Evolutionary conservation across 2,329 filamentous ascomycete species (phyloP).

Genomic region (Dactylella cylindrospora): DNA sequence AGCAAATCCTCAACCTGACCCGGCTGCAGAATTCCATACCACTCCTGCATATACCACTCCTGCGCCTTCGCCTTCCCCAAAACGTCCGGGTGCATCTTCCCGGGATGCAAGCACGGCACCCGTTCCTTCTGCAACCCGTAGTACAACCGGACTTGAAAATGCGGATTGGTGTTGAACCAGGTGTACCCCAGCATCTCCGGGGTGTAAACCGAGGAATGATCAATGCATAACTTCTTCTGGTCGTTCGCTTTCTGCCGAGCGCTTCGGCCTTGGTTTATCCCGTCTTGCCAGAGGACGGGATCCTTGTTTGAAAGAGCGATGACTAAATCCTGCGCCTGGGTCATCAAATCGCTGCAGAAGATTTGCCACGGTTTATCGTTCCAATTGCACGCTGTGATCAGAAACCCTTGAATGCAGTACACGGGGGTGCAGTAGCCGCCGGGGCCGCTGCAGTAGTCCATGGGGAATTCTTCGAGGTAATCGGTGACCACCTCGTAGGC

Average conservation of each 20-base stretch:
- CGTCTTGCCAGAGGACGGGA: conserved; percentile 3
- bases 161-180: conserved; percentile 20
- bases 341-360: conserved; percentile 2
- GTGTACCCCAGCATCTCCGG: conserved; percentile 21
- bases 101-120: not conserved
- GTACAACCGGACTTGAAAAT: conserved; percentile 11
- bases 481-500: not conserved
- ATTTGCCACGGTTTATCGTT: conserved; percentile 15
- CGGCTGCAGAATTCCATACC: conserved; percentile 6
- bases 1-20: not conserved
- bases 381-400: conserved; percentile 23
- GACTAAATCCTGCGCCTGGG: conserved; percentile 9
- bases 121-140: conserved; percentile 11
- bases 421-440: conserved; percentile 24
- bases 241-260: conserved; percentile 18
- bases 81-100: not conserved
- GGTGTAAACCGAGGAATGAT: conserved; percentile 10
- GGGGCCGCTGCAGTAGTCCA: conserved; percentile 19
- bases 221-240: conserved; percentile 19
- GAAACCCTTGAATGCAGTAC: conserved; percentile 2
- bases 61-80: conserved; percentile 1
- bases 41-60: conserved; percentile 19
- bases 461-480: not conserved
- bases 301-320: conserved; percentile 10
- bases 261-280: not conserved